A percentile compares a stretch with the other conserved stretches of the same genome.
phyloP scores from a whole-genome alignment of 768 basidiomycete genomes.

The Naganishia randhawae region DNA sequence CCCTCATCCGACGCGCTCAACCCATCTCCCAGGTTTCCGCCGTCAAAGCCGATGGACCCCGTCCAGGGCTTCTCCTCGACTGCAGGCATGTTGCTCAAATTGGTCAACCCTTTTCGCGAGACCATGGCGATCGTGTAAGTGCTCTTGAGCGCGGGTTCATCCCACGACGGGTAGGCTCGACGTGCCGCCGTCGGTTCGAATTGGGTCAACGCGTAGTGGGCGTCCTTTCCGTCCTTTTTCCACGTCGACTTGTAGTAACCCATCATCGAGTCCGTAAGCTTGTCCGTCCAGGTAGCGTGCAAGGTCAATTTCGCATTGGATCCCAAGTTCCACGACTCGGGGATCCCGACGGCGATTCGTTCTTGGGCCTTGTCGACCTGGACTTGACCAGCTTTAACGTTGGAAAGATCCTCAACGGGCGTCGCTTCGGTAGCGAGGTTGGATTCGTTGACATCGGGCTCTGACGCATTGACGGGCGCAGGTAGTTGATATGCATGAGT shows the following conservation, averaged over 20 bases:
- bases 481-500: neutral
- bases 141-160: constrained; percentile 85
- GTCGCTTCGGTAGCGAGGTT: constrained; percentile 20
- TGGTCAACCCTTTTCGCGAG: constrained; percentile 69
- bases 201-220: constrained; percentile 69
- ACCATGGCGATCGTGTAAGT: constrained; percentile 69
- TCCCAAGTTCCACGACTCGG: constrained; percentile 39
- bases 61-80: constrained; percentile 59
- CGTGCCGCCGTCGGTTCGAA: constrained; percentile 90
- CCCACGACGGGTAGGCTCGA: constrained; percentile 63
- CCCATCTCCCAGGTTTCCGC: constrained; percentile 50
- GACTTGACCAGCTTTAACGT: constrained; percentile 33
- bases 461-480: neutral
- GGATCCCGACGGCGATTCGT: constrained; percentile 63
- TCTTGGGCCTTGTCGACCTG: constrained; percentile 62
- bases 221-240: constrained; percentile 54
- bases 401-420: constrained; percentile 14
- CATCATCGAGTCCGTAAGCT: constrained; percentile 68
- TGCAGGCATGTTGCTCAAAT: constrained; percentile 81
- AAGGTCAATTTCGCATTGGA: constrained; percentile 63
- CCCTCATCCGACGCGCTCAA: constrained; percentile 31
- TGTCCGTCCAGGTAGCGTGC: constrained; percentile 64
- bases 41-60: constrained; percentile 50
- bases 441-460: constrained; percentile 17
- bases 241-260: constrained; percentile 53